Percentiles rank a stretch among this genome's conserved stretches.
Evolutionary conservation across 192 early-diverging fungal species (phyloP).

Genomic region (Coemansia sp.): DNA sequence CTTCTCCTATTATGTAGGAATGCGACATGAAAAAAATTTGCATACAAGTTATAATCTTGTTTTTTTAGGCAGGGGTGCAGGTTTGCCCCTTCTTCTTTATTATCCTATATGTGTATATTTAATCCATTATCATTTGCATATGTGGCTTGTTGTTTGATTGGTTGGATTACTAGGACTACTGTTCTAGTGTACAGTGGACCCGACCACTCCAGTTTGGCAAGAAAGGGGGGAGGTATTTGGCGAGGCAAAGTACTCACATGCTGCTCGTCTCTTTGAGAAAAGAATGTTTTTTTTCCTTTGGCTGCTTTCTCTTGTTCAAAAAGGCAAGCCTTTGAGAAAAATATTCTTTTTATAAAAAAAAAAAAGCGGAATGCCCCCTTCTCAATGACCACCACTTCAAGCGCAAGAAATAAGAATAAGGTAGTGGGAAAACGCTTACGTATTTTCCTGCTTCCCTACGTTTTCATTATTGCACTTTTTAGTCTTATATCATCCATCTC

Average conservation of each 20-base stretch:
- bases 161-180: neutral
- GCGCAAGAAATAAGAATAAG: neutral
- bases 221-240: too few species aligned
- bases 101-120: neutral
- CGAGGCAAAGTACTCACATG: neutral
- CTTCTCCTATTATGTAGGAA: conserved; percentile 7
- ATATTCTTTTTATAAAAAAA: neutral
- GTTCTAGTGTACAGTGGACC: neutral
- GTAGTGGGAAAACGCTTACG: neutral
- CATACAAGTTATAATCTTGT: neutral
- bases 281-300: too few species aligned
- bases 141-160: too few species aligned
- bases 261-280: neutral
- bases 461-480: neutral
- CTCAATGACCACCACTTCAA: neutral
- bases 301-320: neutral
- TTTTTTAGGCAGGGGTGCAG: neutral
- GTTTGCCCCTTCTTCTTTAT: neutral
- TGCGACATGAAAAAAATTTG: neutral
- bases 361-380: neutral
- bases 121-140: neutral
- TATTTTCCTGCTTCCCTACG: neutral
- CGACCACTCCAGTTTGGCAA: too few species aligned
- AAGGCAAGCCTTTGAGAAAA: neutral
- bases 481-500: neutral